A percentile compares a stretch with the other conserved stretches of the same genome.
Evolutionary conservation across 495 filamentous ascomycete genomes (phyloP).

Genomic region (Talaromyces trachyspermus): DNA sequence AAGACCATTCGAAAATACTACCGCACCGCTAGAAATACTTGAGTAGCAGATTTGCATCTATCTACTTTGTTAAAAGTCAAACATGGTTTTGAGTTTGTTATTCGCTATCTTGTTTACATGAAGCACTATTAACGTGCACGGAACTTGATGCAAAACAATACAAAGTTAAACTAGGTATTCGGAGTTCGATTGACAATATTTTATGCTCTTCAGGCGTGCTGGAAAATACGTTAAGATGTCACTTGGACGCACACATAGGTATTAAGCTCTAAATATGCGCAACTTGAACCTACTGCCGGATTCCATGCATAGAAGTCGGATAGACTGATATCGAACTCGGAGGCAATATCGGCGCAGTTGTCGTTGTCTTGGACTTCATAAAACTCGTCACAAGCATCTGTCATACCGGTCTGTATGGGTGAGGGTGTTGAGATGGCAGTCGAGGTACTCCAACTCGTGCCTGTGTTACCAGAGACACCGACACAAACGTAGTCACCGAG

Average conservation of each 20-base stretch:
- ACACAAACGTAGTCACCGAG: constrained; percentile 16
- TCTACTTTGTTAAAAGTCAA: no score
- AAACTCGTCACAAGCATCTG: constrained; percentile 46
- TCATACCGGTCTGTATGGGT: constrained; percentile 27
- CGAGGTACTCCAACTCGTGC: neutral
- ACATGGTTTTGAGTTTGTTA: no score
- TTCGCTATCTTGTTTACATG: no score
- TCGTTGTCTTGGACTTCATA: constrained; percentile 42
- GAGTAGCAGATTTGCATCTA: no score
- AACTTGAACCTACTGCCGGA: constrained; percentile 12
- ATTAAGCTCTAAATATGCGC: constrained; percentile 1
- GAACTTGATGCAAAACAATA: no score
- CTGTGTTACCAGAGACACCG: neutral
- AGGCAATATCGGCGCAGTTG: neutral
- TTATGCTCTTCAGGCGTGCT: no score
- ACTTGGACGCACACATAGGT: constrained; percentile 12
- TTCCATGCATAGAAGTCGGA: constrained; percentile 12
- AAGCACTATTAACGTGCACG: no score
- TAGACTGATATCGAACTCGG: neutral
- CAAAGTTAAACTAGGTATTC: no score
- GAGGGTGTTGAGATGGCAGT: constrained; percentile 21
- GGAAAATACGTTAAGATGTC: no score
- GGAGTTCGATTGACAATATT: no score
- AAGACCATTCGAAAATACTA: no score
- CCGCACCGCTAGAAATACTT: no score